Base-by-base conservation (phyloP, 805 yeast genomes). In the Hanseniaspora clermontiae region DNA sequence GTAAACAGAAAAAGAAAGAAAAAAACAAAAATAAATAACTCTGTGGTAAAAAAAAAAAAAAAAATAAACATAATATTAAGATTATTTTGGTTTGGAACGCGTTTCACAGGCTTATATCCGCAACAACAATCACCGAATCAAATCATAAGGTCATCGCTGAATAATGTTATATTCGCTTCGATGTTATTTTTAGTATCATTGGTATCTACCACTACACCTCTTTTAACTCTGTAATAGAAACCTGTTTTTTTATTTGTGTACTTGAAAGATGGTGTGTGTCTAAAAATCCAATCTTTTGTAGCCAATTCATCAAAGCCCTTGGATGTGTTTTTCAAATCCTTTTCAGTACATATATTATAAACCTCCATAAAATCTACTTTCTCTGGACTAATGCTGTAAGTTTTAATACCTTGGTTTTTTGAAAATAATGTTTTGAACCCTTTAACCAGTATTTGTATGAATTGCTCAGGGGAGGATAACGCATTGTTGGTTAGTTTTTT, bases 261-360 rank as follows among this genome's bases (percentile, higher is more conserved):
- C 43, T 76, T 72, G 66, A 91, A 93, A 58, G 72, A 74, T 0
- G 97, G 96, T 0, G 96, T 84, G 20, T 75, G 72, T 0, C 88
- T 90, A 66, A 71, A 88, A 39, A 71, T 78, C 95, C 96, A 90
- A 1, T 77, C 71, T 85, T 93, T 84, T 14, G 56, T 32, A 12
- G n/a, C 39, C 31, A 52, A 29, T n/a, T 37, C 45, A 10, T 3
- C 2, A 8, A 32, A 29, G 11, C 42, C 54, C 20, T 74, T 67
- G 45, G 70, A 64, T 19, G 87, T 68, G 31, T 74, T 74, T 0
- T 68, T 58, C 36, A 74, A 72, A 0, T 71, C 70, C 7, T 17
- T 17, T 10, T 37, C 42, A 24, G 27, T 15, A 19, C 49, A 46
- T 11, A 36, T 7, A 10, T 43, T 9, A 38, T 52, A 52, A 12